Evolutionary conservation across 2,329 filamentous ascomycete species (phyloP), one percentile per base, ranked within the genome.

Genomic region (Aspergillus fructus): DNA sequence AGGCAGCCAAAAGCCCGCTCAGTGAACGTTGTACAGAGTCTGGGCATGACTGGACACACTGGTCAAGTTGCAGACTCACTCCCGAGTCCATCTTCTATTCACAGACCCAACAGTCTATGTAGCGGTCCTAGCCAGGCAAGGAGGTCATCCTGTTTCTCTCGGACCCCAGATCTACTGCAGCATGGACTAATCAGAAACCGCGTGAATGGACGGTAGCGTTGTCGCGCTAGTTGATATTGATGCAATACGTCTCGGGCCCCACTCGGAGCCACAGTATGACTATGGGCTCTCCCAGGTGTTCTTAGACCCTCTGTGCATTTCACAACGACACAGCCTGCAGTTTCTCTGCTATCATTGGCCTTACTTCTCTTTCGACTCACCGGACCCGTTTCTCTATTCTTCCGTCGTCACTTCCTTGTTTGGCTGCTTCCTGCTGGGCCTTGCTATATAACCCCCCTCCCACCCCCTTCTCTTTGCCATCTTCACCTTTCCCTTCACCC

Each of bases 361-460:
- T 48, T 27, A 53, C 15, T 49, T 49, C 51, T 54, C 30, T 54
- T 58, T 58, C 49, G 46, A 54, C 53, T 58, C 56, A 58, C 56
- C 56, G 56, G 50, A 41, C 51, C 33, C 37, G 43, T 47, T 58
- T 53, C 56, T 54, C 37, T 49, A 37, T 37, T 37, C 41, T 49
- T 53, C 49, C 55, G 40, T 49, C 49, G 24, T 52, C 15, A 45
- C 41, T 58, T 45, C 30, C 51, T 40, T 43, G 30, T 58, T 58
- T 43, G 50, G 50, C 41, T 49, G 17, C 23, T 53, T 47, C 24
- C 43, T 42, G 23, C 46, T 54, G 33, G 43, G 45, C 48, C 49
- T 41, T 49, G 23, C 53, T 58, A 53, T 52, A 47, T 52, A 52
- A 53, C 23, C 47, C 46, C 46, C 40, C 51, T 30, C 37, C 45